These are phyloP conservation scores for Cercospora nicotianae DNA, from an alignment of 2,329 filamentous ascomycete genomes.

Conservation along the genomic window DNA sequence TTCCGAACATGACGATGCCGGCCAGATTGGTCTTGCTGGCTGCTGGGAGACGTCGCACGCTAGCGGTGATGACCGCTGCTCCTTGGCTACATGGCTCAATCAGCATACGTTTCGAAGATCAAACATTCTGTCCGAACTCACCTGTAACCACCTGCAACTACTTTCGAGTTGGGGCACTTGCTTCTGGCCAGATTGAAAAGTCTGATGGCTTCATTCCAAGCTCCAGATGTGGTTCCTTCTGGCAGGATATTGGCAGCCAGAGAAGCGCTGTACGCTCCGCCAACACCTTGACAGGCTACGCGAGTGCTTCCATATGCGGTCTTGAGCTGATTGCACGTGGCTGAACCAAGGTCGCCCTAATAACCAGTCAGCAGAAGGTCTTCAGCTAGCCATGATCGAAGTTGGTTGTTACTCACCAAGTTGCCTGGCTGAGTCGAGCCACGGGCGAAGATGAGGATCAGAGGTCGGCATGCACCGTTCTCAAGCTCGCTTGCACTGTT, in stretches of 20 bases:
- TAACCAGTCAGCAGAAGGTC: not conserved
- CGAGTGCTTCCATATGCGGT: constrained; percentile 7
- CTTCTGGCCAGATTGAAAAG: constrained; percentile 27
- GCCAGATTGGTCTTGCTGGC: constrained; percentile 36
- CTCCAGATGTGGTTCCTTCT: constrained; percentile 21
- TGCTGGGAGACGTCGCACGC: constrained; percentile 34
- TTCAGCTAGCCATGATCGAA: not conserved
- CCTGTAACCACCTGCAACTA: constrained; percentile 32
- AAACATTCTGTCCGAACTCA: not conserved
- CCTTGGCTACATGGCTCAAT: constrained; percentile 36
- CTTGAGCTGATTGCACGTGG: constrained; percentile 13
- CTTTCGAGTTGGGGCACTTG: constrained; percentile 31
- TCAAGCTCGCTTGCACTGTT: constrained; percentile 21
- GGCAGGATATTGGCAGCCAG: constrained; percentile 23
- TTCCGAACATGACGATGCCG: constrained; percentile 42
- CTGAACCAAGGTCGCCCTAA: constrained; percentile 4
- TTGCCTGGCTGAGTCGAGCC: constrained; percentile 57
- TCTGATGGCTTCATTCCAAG: constrained; percentile 22
- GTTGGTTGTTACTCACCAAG: constrained; percentile 40
- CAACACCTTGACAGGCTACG: constrained; percentile 33
- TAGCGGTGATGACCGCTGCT: constrained; percentile 40
- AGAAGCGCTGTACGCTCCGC: constrained; percentile 24
- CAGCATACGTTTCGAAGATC: not conserved
- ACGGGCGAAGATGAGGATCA: constrained; percentile 58
- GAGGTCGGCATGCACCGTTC: constrained; percentile 42